Evolutionary conservation across 495 filamentous ascomycete species (phyloP), one percentile per base, ranked within the genome.

Genomic region (Daldinia caldariorum): DNA sequence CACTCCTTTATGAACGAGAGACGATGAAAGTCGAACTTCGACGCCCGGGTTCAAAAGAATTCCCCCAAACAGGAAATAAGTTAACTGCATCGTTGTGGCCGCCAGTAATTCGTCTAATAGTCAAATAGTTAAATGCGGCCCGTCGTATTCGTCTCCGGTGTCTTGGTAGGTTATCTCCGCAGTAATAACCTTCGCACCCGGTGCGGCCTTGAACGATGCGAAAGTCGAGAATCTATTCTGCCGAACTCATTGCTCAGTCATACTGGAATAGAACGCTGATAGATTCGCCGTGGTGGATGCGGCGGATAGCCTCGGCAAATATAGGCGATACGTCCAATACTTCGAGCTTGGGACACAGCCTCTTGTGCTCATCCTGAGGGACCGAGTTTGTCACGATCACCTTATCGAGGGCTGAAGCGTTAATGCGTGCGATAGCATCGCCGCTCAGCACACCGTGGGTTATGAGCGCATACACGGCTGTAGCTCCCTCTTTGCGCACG

Each of bases 211-310:
- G 32, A 10, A 43, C 43, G 20, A 32, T 71, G 35, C 13, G 43
- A 58, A 53, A 16, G 20, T 56, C 6, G 20, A 32, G n/a, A 14
- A 16, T 35, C 22, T 6, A 53, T 53, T 26, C 14, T 53, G 26
- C 50, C 18, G 16, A 53, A 50, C 39, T 35, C 26, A 22, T 32
- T 65, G 53, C 67, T 83, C 84, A 90, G 79, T 96, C 92, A 73
- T 95, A 92, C 82, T 95, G 93, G 80, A 99, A 97, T 59, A 99
- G 87, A 58, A 95, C 93, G 78, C 94, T 97, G 80, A 99, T 97
- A 73, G 93, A 97, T 83, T 99, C 95, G 63, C 95, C 95, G 81
- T 98, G 94, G 79, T 98, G 95, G 57, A 99, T 96, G 49, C 95
- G 87, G 56, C 95, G 91, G 76, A 99, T 97, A 16, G 95, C 95